Percentiles rank a stretch among this genome's conserved stretches.
Evolutionary conservation across 23 red algal species (phyloP).

Genomic region (Gracilaria gracilis): DNA sequence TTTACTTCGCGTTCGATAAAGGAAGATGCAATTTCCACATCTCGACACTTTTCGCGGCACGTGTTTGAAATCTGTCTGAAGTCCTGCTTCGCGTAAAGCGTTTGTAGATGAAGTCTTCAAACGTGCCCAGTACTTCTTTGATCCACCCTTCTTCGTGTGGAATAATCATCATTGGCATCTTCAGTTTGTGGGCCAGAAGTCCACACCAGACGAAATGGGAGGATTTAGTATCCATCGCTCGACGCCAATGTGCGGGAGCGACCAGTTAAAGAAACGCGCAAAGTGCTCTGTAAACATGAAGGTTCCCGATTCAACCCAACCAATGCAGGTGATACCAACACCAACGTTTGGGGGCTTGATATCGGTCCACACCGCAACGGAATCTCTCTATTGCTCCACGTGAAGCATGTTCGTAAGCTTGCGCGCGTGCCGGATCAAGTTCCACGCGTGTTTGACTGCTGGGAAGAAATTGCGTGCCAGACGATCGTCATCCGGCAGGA

Average conservation of each 20-base stretch:
- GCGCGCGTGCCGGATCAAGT: constrained; percentile 37
- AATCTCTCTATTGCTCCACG: constrained; percentile 74
- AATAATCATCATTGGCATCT: constrained; percentile 77
- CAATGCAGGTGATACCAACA: constrained; percentile 27
- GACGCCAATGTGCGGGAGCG: not conserved
- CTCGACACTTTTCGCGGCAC: constrained; percentile 52
- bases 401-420: constrained; percentile 90
- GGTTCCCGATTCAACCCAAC: constrained; percentile 88
- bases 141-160: constrained; percentile 72
- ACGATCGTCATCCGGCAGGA: constrained; percentile 90
- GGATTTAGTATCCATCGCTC: too few species aligned
- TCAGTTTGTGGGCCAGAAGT: constrained; percentile 34
- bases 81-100: constrained; percentile 48
- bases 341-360: constrained; percentile 50
- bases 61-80: constrained; percentile 66
- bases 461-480: constrained; percentile 70
- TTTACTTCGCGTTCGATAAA: not conserved
- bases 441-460: constrained; percentile 35
- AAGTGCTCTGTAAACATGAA: constrained; percentile 65
- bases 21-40: constrained; percentile 42
- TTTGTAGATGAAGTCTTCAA: constrained; percentile 73
- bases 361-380: constrained; percentile 79
- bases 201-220: constrained; percentile 67
- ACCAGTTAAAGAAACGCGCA: constrained; percentile 59
- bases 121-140: constrained; percentile 77